Base-by-base conservation (phyloP, 2,329 filamentous ascomycete species). In the Lecanoromycetidae sp. region DNA sequence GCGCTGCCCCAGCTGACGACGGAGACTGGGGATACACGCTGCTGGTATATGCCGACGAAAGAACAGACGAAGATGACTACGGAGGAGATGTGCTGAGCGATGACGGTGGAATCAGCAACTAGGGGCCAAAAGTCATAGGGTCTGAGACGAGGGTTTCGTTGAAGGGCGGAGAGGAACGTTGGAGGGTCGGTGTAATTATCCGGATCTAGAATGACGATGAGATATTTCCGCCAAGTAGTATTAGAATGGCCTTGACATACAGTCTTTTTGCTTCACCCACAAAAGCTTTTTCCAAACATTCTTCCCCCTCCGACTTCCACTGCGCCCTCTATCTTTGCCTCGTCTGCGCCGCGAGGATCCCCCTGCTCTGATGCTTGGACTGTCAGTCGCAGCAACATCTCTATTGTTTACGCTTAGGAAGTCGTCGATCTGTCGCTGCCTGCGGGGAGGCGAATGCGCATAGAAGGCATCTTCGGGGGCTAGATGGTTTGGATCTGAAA, bases 71-170 rank as follows among this genome's bases (percentile, higher is more conserved):
- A 98, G 48, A 98, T 90, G 45, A 84, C 84, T 51, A 96, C 88
- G 6, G 87, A 93, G 63, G 87, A 94, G 40, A 96, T 84, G 63
- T 98, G 91, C 64, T 98, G 91, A 15, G 96, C 84, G 56, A 98
- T 95, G 50, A 96, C 87, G 3, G 90, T 95, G 12, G 86, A 90
- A 63, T 96, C 90, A 48, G 87, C 85, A 42, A 96, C 87, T 27
- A 98, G 74, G 7, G 88, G 87, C 90, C 91, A 98, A 66, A 98
- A 98, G 60, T 96, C 88, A 64, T 98, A 98, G 0, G 90, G 90
- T 55, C 91, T 83, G 44, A 96, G 76, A 33, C 88, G 81, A 4
- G 90, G 90, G 63, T 98, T 98, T 39, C 88, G 79, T 64, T 98
- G 90, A 15, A 98, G 77, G 58, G 94, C 87, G 61, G 95, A 90